Evolutionary conservation across 345 rosid genomes (phyloP), one percentile per base, ranked within the genome.

Genomic region (Conringia planisiliqua): DNA sequence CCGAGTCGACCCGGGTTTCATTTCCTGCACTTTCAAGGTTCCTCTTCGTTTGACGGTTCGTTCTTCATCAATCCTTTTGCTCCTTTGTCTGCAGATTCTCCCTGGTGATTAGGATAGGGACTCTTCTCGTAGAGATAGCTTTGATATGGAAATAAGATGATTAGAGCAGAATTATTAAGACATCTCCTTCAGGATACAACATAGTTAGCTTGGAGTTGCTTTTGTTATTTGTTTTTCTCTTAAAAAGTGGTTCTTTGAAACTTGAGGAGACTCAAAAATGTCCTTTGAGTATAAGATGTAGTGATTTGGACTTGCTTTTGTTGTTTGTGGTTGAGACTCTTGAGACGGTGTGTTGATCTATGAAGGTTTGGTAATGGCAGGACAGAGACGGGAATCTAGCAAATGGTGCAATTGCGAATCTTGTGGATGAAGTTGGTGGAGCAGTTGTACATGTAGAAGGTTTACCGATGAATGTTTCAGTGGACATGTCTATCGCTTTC

Each of bases 381-480:
- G 94, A 89, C 69, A 83, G 80, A 73, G 84, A 76, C 12, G 90
- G 97, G 57, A 86, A 86, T 66, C 73, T 95, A 62, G 97, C 98
- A 1, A 76, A 82, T 0, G 97, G 97, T 17, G 97, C 94, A 0
- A 82, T 92, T 60, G 96, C 92, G 2, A 90, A 88, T 79, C 86
- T 92, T n/a, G 89, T 95, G 32, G 99, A 92, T 70, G 99, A 95
- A 42, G 86, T 90, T 42, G 99, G 98, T 38, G 87, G 85, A 29
- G 82, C 93, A 13, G 88, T 85, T 66, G 82, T 86, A 42, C 73
- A 82, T 9, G 85, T 80, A 0, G 89, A 85, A 66, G 92, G 92
- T 66, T 79, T 85, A 38, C 93, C 93, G 0, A 80, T 86, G 82
- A 76, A 73, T 35, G 93, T 95, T 38, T 92, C 99, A 0, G 99